Evolutionary conservation across 441 rosid genomes (phyloP).

Genomic region (Bocquillonia castaneifolia): DNA sequence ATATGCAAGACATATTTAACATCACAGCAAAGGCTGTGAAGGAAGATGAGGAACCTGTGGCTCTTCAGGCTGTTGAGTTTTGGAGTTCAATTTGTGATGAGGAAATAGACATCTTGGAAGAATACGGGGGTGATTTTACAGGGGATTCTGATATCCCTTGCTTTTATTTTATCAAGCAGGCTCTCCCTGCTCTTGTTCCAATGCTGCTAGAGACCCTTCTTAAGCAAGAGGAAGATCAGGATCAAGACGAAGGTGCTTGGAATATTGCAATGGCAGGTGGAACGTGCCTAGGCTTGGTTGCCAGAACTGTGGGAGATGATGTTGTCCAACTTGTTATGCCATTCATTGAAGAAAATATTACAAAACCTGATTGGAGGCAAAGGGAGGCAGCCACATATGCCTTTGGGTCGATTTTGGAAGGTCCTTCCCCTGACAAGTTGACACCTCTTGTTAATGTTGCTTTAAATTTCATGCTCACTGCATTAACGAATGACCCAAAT

Average conservation of each 20-base stretch:
- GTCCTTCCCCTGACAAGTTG: constrained; percentile 50
- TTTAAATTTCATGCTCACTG: constrained; percentile 41
- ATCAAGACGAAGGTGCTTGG: constrained; percentile 53
- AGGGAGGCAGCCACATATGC: constrained; percentile 81
- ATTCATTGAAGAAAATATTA: constrained; percentile 46
- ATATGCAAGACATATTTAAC: constrained; percentile 42
- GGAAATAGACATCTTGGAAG: constrained; percentile 75
- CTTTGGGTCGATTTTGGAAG: constrained; percentile 54
- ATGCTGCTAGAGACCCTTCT: constrained; percentile 52
- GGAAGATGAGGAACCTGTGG: constrained; percentile 50
- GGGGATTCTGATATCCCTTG: constrained; percentile 65
- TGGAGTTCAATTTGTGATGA: constrained; percentile 65
- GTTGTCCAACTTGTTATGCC: constrained; percentile 50
- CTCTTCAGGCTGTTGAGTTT: constrained; percentile 55
- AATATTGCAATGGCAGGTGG: constrained; percentile 80
- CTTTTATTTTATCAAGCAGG: constrained; percentile 57
- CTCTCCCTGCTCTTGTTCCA: constrained; percentile 51
- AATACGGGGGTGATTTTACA: constrained; percentile 49
- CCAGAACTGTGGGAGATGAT: constrained; percentile 52
- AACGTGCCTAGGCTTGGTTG: constrained; percentile 63
- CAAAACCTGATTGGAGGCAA: constrained; percentile 49
- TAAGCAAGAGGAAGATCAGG: constrained; percentile 59
- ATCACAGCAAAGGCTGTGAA: constrained; percentile 48
- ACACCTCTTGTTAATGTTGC: constrained; percentile 40
- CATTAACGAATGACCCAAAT: constrained; percentile 56